Conservation (phyloP, 2,329 filamentous ascomycete species). For the Graphiopsis chlorocephala region DNA sequence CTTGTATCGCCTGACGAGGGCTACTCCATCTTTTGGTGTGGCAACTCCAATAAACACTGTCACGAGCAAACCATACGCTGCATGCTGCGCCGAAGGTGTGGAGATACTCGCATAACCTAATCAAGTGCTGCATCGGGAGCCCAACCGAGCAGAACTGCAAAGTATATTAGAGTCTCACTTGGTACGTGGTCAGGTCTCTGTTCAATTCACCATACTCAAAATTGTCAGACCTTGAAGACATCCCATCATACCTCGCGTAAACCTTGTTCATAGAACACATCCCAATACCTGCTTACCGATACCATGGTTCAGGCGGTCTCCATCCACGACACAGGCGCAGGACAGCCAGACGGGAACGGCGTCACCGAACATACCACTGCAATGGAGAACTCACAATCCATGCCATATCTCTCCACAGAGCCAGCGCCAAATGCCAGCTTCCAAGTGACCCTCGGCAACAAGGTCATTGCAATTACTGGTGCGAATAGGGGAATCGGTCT, state of each 20-base stretch:
- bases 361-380: not conserved
- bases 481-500: slow-evolving; percentile 80
- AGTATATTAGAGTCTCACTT: not conserved
- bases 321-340: slow-evolving; percentile 21
- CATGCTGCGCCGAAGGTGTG: not conserved
- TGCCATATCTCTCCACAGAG: slow-evolving; percentile 40
- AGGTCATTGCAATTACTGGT: slow-evolving; percentile 82
- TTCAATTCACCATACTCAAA: not conserved
- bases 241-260: not conserved
- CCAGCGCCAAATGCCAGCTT: slow-evolving; percentile 42
- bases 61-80: not conserved
- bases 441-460: slow-evolving; percentile 55
- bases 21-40: not conserved
- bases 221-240: not conserved
- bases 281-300: not conserved
- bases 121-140: not conserved
- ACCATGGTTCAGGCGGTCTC: slow-evolving; percentile 28
- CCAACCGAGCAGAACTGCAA: not conserved
- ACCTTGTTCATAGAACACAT: not conserved
- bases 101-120: not conserved
- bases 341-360: slow-evolving; percentile 22
- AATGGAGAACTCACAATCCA: slow-evolving; percentile 20
- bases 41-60: not conserved
- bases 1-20: not conserved
- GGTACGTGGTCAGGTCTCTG: not conserved